Conservation (phyloP, 176 grass and related monocot species). For the Oryza officinalis region DNA sequence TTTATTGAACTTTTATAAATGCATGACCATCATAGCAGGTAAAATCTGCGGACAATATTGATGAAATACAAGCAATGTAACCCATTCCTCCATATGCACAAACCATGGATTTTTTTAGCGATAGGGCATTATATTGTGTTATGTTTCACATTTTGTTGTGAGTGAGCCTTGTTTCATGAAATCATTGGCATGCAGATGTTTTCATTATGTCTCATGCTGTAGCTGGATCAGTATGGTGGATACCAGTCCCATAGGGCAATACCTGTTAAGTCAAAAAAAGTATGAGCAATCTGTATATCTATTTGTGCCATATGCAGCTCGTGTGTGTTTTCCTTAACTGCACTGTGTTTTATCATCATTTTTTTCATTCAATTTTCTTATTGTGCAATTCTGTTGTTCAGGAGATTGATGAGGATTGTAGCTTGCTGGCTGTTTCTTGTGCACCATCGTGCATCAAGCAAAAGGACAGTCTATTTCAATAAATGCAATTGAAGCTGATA, state of each 20-base stretch:
- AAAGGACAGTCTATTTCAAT: not conserved
- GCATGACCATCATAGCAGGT: not conserved
- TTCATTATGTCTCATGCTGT: not conserved
- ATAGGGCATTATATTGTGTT: not conserved
- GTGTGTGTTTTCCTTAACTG: conserved; percentile 4
- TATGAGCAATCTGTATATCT: not conserved
- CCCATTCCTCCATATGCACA: not conserved
- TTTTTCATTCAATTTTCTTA: not conserved
- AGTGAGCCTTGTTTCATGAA: not conserved
- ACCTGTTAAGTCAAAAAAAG: not conserved
- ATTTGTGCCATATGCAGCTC: not conserved
- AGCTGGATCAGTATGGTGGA: not conserved
- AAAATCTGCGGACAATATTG: not conserved
- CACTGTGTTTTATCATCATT: not conserved
- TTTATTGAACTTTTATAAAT: not conserved
- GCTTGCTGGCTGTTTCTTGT: not conserved
- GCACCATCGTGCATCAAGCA: not conserved
- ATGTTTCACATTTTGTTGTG: not conserved
- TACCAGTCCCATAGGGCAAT: not conserved
- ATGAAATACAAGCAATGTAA: not conserved
- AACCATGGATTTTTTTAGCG: not conserved
- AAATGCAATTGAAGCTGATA: not conserved
- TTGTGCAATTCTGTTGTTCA: not conserved
- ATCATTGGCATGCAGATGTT: not conserved
- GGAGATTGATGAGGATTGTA: not conserved